Evolutionary conservation across 1,139 yeast genomes (phyloP).

Genomic region (Saccharomyces hybrid): DNA sequence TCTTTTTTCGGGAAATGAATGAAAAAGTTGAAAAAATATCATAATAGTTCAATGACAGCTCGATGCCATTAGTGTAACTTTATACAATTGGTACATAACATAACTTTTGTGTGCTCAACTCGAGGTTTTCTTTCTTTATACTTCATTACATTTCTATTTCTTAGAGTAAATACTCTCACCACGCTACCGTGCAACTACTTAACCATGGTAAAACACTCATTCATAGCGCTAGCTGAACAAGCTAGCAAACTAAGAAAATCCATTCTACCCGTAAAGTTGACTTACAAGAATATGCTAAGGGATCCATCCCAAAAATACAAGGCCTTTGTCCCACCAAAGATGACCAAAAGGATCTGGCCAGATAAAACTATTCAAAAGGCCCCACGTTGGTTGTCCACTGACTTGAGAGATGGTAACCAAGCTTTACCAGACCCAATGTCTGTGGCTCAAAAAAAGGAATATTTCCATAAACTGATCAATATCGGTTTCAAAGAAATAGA

Average conservation of each 20-base stretch:
- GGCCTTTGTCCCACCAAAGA: conserved; percentile 50
- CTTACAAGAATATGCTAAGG: conserved; percentile 43
- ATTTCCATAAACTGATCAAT: conserved; percentile 74
- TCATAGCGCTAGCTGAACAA: background rate
- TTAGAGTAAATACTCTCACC: background rate
- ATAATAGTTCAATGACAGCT: background rate
- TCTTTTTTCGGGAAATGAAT: background rate
- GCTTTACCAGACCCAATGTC: conserved; percentile 97
- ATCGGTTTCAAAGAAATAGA: conserved; percentile 95
- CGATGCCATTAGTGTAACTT: background rate
- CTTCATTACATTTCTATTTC: background rate
- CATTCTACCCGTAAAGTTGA: conserved; percentile 27
- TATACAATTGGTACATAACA: background rate
- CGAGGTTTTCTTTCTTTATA: background rate
- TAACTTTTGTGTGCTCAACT: background rate
- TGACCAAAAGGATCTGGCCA: conserved; percentile 88
- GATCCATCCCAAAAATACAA: conserved; percentile 77
- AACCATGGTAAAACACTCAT: background rate
- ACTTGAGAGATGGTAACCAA: conserved; percentile 94
- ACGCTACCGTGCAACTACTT: background rate
- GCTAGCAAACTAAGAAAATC: background rate
- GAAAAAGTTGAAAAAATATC: background rate
- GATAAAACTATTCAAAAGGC: conserved; percentile 61
- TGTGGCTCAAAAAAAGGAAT: conserved; percentile 78
- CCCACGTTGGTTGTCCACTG: conserved; percentile 95